Evolutionary conservation across 2,329 filamentous ascomycete species (phyloP), one percentile per base, ranked within the genome.

Genomic region (Colletotrichum sp.): DNA sequence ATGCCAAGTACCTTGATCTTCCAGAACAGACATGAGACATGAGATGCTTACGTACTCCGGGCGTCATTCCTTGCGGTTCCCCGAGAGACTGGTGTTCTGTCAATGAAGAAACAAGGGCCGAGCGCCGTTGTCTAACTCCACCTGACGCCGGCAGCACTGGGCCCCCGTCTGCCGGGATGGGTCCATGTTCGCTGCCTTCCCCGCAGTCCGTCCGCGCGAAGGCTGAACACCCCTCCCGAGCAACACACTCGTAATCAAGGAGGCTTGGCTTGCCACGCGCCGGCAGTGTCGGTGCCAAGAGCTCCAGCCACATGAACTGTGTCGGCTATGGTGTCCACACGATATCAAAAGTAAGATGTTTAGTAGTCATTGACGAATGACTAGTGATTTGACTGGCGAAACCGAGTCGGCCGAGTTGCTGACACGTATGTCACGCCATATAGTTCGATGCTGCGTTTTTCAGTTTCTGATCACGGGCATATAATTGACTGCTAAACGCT

Each of bases 401-500:
- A 21, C 28, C 14, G 38, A 28, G 26, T 68, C 56, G 56, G 66
- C 36, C 24, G 69, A 28, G 62, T 52, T 55, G 13, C 34, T 30
- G 21, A 55, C 10, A 38, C 24, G 8, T 63, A 43, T 10, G 58
- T 48, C 18, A 52, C 28, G 48, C 21, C 12, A 43, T 14, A 68
- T 52, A 65, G 55, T 32, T 75, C 64, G 28, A 59, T 58, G 24
- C 30, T 69, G 58, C 69, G 55, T 67, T 58, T 72, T 32, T 18
- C 43, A 38, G 73, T 75, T 63, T 73, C 73, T 61, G 71, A 73
- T 59, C 38, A 34, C 69, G 64, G 63, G 70, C 69, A 75, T 69
- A 38, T 21, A 48, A 30, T 30, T 16, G 24, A 34, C 26, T 55
- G 21, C 63, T 28, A 26, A 24, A 34, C 63, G 43, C 13, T 26